Evolutionary conservation across 495 filamentous ascomycete species (phyloP).

Genomic region (Annulohypoxylon maeteangense): DNA sequence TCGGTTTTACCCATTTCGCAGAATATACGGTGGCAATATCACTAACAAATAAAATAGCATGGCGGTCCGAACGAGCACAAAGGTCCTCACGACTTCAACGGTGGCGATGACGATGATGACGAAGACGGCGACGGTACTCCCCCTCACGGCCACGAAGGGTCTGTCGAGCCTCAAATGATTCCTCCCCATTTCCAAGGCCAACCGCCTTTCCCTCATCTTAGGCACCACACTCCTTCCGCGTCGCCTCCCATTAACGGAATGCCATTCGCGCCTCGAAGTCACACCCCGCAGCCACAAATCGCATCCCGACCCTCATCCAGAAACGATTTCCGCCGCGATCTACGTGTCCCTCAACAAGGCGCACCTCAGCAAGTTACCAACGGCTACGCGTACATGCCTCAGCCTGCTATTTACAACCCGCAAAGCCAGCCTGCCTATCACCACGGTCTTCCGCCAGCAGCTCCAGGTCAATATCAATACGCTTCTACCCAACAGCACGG

Average conservation of each 20-base stretch:
- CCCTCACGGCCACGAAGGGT: slow-evolving; percentile 63
- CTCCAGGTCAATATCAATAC: slow-evolving; percentile 65
- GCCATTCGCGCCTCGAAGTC: slow-evolving; percentile 73
- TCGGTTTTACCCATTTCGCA: slow-evolving; percentile 59
- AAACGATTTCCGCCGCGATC: slow-evolving; percentile 78
- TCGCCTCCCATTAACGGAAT: slow-evolving; percentile 93
- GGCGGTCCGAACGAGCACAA: slow-evolving; percentile 95
- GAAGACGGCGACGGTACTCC: slow-evolving; percentile 85
- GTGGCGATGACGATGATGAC: slow-evolving; percentile 85
- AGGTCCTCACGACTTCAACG: slow-evolving; percentile 90
- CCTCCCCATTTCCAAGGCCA: slow-evolving; percentile 82
- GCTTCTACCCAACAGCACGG: slow-evolving; percentile 50
- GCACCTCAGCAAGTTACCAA: slow-evolving; percentile 67
- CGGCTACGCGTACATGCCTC: slow-evolving; percentile 85
- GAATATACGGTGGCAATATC: slow-evolving; percentile 10
- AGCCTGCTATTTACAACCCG: slow-evolving; percentile 84
- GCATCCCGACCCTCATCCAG: slow-evolving; percentile 84
- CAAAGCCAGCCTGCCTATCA: slow-evolving; percentile 64
- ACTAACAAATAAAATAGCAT: slow-evolving; percentile 69
- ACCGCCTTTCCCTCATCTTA: slow-evolving; percentile 78
- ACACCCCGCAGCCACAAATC: slow-evolving; percentile 81
- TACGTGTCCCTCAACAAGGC: slow-evolving; percentile 73
- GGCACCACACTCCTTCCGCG: slow-evolving; percentile 82
- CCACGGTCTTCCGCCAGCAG: slow-evolving; percentile 58
- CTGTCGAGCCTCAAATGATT: slow-evolving; percentile 66